Percentiles rank a stretch among this genome's conserved stretches.
These are phyloP conservation scores for Brassica balearica DNA, from an alignment of 441 rosid genomes.

Conservation along the genomic window DNA sequence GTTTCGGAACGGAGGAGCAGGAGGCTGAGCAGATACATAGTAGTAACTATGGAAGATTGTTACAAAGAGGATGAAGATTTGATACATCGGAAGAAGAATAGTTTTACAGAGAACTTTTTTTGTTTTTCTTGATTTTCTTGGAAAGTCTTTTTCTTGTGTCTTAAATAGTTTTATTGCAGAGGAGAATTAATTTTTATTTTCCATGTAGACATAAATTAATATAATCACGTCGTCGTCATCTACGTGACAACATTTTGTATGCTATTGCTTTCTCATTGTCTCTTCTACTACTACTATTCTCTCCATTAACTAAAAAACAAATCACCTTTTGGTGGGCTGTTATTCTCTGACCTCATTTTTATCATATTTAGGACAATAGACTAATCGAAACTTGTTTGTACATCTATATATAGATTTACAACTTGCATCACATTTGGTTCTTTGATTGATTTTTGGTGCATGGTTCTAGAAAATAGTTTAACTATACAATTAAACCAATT, in stretches of 20 bases:
- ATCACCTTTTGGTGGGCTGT: slow-evolving; percentile 31
- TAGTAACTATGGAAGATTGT: slow-evolving; percentile 22
- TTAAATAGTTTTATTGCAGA: slow-evolving; percentile 16
- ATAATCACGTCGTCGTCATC: slow-evolving; percentile 25
- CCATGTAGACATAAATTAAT: slow-evolving; percentile 4
- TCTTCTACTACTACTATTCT: slow-evolving; percentile 5
- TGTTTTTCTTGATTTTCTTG: slow-evolving; percentile 24
- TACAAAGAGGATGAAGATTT: slow-evolving; percentile 25
- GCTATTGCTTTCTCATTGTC: slow-evolving; percentile 33
- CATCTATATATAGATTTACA: background rate
- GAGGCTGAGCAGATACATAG: slow-evolving; percentile 52
- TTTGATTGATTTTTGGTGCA: background rate
- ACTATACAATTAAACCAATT: no score
- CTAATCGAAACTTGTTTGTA: background rate
- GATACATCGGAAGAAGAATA: slow-evolving; percentile 49
- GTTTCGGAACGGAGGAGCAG: slow-evolving; percentile 46
- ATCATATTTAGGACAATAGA: slow-evolving; percentile 6
- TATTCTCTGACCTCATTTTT: slow-evolving; percentile 36
- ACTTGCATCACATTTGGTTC: slow-evolving; percentile 27
- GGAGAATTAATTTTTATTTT: background rate
- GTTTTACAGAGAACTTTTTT: slow-evolving; percentile 3
- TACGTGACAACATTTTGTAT: slow-evolving; percentile 41
- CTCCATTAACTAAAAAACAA: slow-evolving; percentile 22
- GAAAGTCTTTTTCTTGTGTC: background rate
- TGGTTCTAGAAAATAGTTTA: background rate